Evolutionary conservation across 306 rosid species (phyloP).

Genomic region (Gastrolobium bilobum): DNA sequence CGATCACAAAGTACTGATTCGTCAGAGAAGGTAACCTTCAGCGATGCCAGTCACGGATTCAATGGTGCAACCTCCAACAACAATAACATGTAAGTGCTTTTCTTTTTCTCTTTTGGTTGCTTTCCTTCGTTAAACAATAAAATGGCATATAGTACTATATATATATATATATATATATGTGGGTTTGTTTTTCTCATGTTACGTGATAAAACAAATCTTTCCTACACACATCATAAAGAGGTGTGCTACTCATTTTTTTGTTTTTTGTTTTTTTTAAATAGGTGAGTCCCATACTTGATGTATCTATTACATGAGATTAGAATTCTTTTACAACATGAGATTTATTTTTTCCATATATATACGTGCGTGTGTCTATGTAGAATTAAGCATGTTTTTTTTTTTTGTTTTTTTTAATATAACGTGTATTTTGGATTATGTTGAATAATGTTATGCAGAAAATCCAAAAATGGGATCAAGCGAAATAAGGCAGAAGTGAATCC

Average conservation of each 20-base stretch:
- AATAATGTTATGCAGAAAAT: slow-evolving; percentile 48
- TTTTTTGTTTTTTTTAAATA: too few species aligned
- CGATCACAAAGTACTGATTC: slow-evolving; percentile 58
- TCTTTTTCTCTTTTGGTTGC: not conserved
- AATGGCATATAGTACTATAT: not conserved
- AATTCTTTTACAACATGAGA: too few species aligned
- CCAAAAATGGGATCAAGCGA: slow-evolving; percentile 45
- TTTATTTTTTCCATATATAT: too few species aligned
- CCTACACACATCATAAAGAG: too few species aligned
- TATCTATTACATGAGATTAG: too few species aligned
- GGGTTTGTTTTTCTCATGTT: too few species aligned
- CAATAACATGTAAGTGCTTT: slow-evolving; percentile 52
- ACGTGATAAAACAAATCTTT: too few species aligned
- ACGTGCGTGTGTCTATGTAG: not conserved
- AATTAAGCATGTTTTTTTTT: not conserved
- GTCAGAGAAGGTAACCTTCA: slow-evolving; percentile 51
- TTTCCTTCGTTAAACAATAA: not conserved
- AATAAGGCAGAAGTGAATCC: slow-evolving; percentile 48
- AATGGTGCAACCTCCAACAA: slow-evolving; percentile 51
- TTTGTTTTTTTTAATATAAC: not conserved
- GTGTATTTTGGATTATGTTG: not conserved
- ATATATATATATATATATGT: too few species aligned
- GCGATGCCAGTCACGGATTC: slow-evolving; percentile 46
- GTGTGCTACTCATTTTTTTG: too few species aligned
- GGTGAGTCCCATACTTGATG: too few species aligned